Evolutionary conservation across 192 early-diverging fungal genomes (phyloP).

Genomic region (Pilaira anomala): DNA sequence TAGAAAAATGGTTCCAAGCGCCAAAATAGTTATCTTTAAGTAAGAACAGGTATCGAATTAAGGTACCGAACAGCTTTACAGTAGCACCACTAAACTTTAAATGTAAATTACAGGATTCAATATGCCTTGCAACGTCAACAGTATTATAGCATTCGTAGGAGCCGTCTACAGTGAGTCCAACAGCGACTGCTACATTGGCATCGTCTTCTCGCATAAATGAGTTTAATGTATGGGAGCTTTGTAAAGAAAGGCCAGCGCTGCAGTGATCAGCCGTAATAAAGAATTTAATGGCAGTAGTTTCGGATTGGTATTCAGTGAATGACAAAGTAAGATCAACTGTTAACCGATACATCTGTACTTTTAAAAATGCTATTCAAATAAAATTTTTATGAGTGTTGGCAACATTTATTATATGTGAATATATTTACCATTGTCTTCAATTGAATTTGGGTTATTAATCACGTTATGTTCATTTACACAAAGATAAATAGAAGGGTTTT

Average conservation of each 20-base stretch:
- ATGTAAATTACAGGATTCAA: constrained; percentile 50
- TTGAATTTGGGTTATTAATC: constrained; percentile 65
- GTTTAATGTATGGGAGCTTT: constrained; percentile 61
- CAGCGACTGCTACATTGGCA: constrained; percentile 44
- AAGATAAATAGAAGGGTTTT: constrained; percentile 51
- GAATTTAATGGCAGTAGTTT: constrained; percentile 51
- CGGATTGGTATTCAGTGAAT: constrained; percentile 55
- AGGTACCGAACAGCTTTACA: constrained; percentile 64
- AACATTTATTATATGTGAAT: neutral
- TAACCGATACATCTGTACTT: constrained; percentile 34
- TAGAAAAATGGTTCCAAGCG: constrained; percentile 53
- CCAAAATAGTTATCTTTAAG: constrained; percentile 75
- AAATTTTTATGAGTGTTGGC: neutral
- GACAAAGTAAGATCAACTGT: constrained; percentile 47
- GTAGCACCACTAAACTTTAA: constrained; percentile 47
- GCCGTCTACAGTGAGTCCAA: constrained; percentile 43
- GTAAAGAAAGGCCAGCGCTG: constrained; percentile 49
- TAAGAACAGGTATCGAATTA: constrained; percentile 63
- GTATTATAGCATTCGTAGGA: constrained; percentile 53
- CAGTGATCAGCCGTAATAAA: constrained; percentile 53
- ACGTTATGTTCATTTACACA: constrained; percentile 79
- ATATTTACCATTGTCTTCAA: constrained; percentile 67
- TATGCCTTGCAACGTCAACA: constrained; percentile 41
- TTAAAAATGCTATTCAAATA: constrained; percentile 20
- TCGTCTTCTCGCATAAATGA: constrained; percentile 54